phyloP scores from a whole-genome alignment of 2,329 filamentous ascomycete genomes.

The Xylariales sp. region DNA sequence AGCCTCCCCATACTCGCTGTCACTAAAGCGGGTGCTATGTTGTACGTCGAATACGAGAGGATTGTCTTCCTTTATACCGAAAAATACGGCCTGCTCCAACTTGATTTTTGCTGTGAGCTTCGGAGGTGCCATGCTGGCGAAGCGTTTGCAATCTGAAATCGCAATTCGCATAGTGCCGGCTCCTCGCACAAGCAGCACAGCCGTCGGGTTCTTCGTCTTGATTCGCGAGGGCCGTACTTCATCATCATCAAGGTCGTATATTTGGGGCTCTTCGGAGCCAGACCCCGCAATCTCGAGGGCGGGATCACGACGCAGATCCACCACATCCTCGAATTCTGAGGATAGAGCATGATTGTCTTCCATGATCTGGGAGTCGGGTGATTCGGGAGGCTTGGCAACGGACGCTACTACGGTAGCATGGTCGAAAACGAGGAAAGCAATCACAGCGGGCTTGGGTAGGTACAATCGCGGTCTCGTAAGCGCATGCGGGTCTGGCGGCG shows the following conservation, averaged over 20 bases:
- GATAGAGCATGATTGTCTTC: slow-evolving; percentile 72
- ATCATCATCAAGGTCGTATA: slow-evolving; percentile 53
- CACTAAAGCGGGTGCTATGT: slow-evolving; percentile 73
- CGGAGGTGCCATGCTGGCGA: slow-evolving; percentile 67
- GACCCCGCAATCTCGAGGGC: slow-evolving; percentile 73
- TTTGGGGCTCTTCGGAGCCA: slow-evolving; percentile 70
- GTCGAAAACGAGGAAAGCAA: slow-evolving; percentile 85
- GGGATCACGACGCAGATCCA: slow-evolving; percentile 78
- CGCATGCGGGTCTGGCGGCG: slow-evolving; percentile 59
- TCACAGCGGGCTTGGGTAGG: slow-evolving; percentile 80
- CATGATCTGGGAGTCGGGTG: slow-evolving; percentile 80
- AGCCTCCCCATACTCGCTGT: slow-evolving; percentile 78
- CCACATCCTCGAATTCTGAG: slow-evolving; percentile 83
- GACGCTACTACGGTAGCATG: slow-evolving; percentile 82
- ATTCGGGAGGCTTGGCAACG: slow-evolving; percentile 73
- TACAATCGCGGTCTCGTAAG: slow-evolving; percentile 72
- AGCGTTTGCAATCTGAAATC: slow-evolving; percentile 68
- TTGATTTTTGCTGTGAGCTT: slow-evolving; percentile 85
- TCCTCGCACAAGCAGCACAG: slow-evolving; percentile 71
- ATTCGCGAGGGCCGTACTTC: slow-evolving; percentile 63
- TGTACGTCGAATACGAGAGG: slow-evolving; percentile 85
- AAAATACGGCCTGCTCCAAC: slow-evolving; percentile 95
- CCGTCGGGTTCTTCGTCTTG: slow-evolving; percentile 70
- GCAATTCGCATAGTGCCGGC: slow-evolving; percentile 71
- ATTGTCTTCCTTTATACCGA: slow-evolving; percentile 82